These are phyloP conservation scores for Lepidium didymum DNA, from an alignment of 345 rosid species.

Conservation along the genomic window DNA sequence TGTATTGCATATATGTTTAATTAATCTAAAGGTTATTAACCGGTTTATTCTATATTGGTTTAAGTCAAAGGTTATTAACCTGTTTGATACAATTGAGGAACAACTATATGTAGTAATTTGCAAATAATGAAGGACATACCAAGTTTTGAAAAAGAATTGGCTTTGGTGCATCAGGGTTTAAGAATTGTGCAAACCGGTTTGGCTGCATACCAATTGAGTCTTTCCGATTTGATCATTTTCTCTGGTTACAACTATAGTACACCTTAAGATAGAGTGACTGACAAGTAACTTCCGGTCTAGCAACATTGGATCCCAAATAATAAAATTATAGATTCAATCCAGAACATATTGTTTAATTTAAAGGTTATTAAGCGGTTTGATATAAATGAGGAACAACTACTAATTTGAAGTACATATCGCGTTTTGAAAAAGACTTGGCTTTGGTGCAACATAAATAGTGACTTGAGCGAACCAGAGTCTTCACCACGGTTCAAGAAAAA, in stretches of 20 bases:
- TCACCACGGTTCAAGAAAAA: neutral
- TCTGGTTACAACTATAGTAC: neutral
- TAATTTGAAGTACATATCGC: neutral
- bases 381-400: neutral
- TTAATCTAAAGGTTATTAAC: neutral
- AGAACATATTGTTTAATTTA: neutral
- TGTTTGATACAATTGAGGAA: neutral
- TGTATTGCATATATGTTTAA: neutral
- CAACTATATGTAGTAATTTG: neutral
- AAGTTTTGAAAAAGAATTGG: constrained; percentile 6
- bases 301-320: too few species aligned
- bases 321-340: too few species aligned
- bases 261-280: constrained; percentile 15
- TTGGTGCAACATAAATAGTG: neutral
- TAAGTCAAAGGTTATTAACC: neutral
- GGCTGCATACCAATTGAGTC: neutral
- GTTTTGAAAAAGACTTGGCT: constrained; percentile 7
- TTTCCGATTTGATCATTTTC: neutral
- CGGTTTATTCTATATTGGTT: neutral
- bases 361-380: neutral
- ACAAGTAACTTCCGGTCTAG: constrained; percentile 37
- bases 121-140: neutral
- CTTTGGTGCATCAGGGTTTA: neutral
- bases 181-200: constrained; percentile 27
- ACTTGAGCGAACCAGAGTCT: neutral